A percentile compares a stretch with the other conserved stretches of the same genome.
phyloP scores from a whole-genome alignment of 75 land plant genomes.

The Pinus albicaulis region DNA sequence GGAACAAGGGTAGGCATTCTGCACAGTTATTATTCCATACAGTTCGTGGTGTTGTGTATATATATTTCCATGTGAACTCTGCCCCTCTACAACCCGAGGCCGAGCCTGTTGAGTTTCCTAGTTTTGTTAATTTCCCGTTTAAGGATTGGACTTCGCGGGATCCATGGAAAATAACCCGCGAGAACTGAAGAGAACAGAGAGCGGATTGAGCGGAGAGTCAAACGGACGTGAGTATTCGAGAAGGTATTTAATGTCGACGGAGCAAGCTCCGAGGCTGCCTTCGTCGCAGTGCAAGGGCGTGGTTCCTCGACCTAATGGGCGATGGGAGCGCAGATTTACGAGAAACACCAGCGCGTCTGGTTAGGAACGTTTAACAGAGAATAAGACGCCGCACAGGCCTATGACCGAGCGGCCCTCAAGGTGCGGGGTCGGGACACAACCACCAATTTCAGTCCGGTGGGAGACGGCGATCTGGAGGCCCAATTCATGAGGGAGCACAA shows the following conservation, averaged over 20 bases:
- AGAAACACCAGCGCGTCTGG: constrained; percentile 90
- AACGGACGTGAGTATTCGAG: not conserved
- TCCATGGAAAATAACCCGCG: not conserved
- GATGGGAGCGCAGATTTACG: constrained; percentile 97
- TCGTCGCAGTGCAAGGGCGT: constrained; percentile 87
- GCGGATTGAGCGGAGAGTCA: constrained; percentile 22
- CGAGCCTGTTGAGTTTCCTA: too few relatives aligned
- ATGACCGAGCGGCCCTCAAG: constrained; percentile 72
- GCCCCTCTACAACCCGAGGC: too few relatives aligned
- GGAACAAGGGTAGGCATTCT: too few relatives aligned
- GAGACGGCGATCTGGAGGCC: constrained; percentile 25
- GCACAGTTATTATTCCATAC: too few relatives aligned
- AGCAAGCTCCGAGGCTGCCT: constrained; percentile 28
- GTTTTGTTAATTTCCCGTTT: not conserved
- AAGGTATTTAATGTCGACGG: constrained; percentile 11
- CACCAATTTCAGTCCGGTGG: constrained; percentile 57
- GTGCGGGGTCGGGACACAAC: constrained; percentile 80
- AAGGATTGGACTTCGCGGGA: not conserved
- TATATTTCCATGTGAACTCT: too few relatives aligned
- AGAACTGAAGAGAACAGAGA: constrained; percentile 22
- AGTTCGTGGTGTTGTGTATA: too few relatives aligned
- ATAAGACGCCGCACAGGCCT: constrained; percentile 69
- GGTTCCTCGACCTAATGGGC: constrained; percentile 89
- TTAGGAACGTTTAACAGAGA: constrained; percentile 85
- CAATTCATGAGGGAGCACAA: constrained; percentile 15